These are phyloP conservation scores for Trametes sp. DNA, from an alignment of 1,284 basidiomycete genomes.

Conservation along the genomic window DNA sequence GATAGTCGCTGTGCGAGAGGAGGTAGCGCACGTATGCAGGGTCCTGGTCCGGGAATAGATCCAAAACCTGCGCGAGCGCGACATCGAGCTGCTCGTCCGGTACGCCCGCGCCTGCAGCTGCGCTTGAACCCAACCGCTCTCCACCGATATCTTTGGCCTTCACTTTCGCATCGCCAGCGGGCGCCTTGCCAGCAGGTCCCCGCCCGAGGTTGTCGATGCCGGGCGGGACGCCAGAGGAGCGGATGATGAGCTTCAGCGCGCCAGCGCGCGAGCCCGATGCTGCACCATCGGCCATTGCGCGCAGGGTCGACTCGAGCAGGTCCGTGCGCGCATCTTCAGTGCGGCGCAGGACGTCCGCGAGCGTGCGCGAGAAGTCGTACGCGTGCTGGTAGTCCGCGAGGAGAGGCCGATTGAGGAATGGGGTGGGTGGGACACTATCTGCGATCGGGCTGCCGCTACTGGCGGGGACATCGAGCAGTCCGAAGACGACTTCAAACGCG, in stretches of 20 bases:
- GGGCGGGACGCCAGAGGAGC: slow-evolving; percentile 61
- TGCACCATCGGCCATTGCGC: slow-evolving; percentile 42
- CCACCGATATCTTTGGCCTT: slow-evolving; percentile 48
- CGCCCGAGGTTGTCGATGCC: slow-evolving; percentile 52
- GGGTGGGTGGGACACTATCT: slow-evolving; percentile 43
- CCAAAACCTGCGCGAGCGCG: slow-evolving; percentile 70
- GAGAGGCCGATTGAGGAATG: slow-evolving; percentile 72
- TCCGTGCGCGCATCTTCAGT: slow-evolving; percentile 66
- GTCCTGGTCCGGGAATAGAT: slow-evolving; percentile 70
- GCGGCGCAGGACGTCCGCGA: slow-evolving; percentile 53
- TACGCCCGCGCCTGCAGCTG: background rate
- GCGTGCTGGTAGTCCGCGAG: slow-evolving; percentile 74
- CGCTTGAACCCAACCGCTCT: slow-evolving; percentile 34
- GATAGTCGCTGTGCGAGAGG: slow-evolving; percentile 55
- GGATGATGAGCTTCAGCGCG: slow-evolving; percentile 64
- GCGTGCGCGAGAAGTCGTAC: slow-evolving; percentile 60
- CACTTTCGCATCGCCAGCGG: slow-evolving; percentile 47
- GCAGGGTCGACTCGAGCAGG: slow-evolving; percentile 59
- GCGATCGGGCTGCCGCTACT: background rate
- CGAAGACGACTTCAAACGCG: slow-evolving; percentile 63
- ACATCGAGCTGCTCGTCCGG: slow-evolving; percentile 51
- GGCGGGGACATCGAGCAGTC: slow-evolving; percentile 54
- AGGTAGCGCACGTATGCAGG: slow-evolving; percentile 64
- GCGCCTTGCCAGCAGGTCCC: slow-evolving; percentile 25
- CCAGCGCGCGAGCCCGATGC: slow-evolving; percentile 51